Conservation (phyloP, 2,329 filamentous ascomycete species). For the Orbilia javanica region DNA sequence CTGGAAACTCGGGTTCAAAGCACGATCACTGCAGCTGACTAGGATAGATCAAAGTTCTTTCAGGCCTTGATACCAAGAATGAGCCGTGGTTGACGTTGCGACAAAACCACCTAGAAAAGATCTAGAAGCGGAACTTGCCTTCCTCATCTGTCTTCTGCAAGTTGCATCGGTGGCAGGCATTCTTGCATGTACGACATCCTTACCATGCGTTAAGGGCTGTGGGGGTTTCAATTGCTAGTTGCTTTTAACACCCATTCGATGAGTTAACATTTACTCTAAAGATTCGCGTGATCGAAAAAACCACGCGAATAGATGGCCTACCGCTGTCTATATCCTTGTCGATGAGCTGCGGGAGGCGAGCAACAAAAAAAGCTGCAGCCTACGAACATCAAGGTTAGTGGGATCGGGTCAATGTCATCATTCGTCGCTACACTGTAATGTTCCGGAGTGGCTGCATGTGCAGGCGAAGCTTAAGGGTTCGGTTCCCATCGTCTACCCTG, state of each 20-base stretch:
- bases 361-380: conserved; percentile 36
- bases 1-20: conserved; percentile 33
- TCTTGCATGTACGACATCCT: conserved; percentile 29
- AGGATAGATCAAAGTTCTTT: conserved; percentile 11
- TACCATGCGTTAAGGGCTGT: conserved; percentile 15
- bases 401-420: conserved; percentile 51
- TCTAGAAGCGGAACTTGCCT: conserved; percentile 56
- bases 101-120: conserved; percentile 28
- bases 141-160: conserved; percentile 26
- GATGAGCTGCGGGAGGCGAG: conserved; percentile 25
- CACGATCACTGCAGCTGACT: conserved; percentile 9
- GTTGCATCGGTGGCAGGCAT: conserved; percentile 31
- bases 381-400: conserved; percentile 5
- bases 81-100: conserved; percentile 42
- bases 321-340: conserved; percentile 34
- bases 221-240: conserved; percentile 34
- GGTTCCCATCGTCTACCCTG: conserved; percentile 42
- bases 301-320: conserved; percentile 24
- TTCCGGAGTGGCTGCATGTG: conserved; percentile 54
- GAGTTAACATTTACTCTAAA: conserved; percentile 54
- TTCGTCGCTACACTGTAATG: conserved; percentile 20
- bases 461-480: conserved; percentile 33
- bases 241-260: conserved; percentile 37
- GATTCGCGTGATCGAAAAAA: conserved; percentile 56
- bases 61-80: conserved; percentile 52